phyloP scores from a whole-genome alignment of 371 early-diverging fungal species.

The Mucor lusitanicus region DNA sequence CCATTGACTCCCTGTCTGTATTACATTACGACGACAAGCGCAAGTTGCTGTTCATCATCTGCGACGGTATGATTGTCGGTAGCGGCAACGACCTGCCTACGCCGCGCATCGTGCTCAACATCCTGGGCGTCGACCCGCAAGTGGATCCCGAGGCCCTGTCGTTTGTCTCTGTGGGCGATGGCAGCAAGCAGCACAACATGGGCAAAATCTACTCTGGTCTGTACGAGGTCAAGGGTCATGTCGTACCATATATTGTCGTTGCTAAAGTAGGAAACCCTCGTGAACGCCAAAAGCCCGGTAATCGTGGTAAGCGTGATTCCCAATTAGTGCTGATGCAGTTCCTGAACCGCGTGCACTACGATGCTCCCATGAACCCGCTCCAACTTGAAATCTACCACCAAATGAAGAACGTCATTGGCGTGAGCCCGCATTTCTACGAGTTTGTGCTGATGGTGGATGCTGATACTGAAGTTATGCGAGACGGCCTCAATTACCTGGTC shows the following conservation, averaged over 20 bases:
- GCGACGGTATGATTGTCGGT: slow-evolving; percentile 89
- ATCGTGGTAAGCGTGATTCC: slow-evolving; percentile 99
- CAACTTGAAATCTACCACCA: slow-evolving; percentile 89
- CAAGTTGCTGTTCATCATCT: slow-evolving; percentile 87
- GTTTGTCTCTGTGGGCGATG: slow-evolving; percentile 88
- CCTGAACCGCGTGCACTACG: slow-evolving; percentile 94
- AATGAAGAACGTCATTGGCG: slow-evolving; percentile 88
- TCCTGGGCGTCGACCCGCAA: slow-evolving; percentile 83
- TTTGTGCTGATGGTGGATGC: slow-evolving; percentile 93
- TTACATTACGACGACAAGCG: slow-evolving; percentile 90
- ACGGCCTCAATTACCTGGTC: slow-evolving; percentile 85
- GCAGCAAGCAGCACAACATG: slow-evolving; percentile 84
- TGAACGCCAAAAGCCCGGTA: slow-evolving; percentile 85
- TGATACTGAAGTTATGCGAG: slow-evolving; percentile 81
- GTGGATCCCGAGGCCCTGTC: slow-evolving; percentile 84
- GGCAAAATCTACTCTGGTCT: slow-evolving; percentile 95
- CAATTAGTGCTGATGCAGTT: slow-evolving; percentile 99
- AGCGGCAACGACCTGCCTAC: slow-evolving; percentile 95
- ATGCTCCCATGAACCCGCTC: slow-evolving; percentile 86
- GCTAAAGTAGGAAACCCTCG: slow-evolving; percentile 90
- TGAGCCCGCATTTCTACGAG: slow-evolving; percentile 84
- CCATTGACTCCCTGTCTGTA: slow-evolving; percentile 89
- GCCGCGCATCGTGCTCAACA: slow-evolving; percentile 91
- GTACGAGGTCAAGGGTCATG: slow-evolving; percentile 70
- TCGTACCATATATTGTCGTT: slow-evolving; percentile 87